phyloP scores from a whole-genome alignment of 768 basidiomycete genomes.

The Suillus ampliporus region DNA sequence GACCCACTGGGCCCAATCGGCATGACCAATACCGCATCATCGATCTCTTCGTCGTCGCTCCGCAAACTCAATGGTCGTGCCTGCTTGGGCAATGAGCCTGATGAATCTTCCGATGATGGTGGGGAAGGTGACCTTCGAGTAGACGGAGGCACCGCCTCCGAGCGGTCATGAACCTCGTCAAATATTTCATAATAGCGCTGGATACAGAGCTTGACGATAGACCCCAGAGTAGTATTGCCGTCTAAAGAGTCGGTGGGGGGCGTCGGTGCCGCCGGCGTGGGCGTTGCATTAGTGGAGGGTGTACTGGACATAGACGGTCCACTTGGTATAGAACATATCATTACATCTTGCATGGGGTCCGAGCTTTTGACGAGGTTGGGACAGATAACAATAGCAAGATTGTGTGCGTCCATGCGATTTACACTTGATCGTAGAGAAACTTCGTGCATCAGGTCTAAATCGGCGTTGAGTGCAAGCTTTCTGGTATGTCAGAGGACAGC shows the following conservation, averaged over 20 bases:
- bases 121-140: conserved; percentile 32
- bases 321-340: conserved; percentile 70
- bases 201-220: conserved; percentile 77
- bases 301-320: conserved; percentile 44
- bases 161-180: conserved; percentile 77
- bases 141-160: conserved; percentile 55
- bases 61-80: conserved; percentile 32
- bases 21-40: conserved; percentile 79
- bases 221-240: conserved; percentile 69
- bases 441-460: conserved; percentile 77
- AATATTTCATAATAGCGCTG: conserved; percentile 86
- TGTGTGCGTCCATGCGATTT: conserved; percentile 85
- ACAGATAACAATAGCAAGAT: conserved; percentile 78
- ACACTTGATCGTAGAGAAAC: conserved; percentile 67
- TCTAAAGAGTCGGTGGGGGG: conserved; percentile 41
- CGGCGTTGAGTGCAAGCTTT: background rate
- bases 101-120: conserved; percentile 27
- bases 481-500: background rate
- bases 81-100: conserved; percentile 28
- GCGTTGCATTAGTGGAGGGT: conserved; percentile 19
- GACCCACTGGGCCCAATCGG: conserved; percentile 56
- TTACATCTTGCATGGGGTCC: conserved; percentile 72
- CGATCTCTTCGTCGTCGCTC: conserved; percentile 71
- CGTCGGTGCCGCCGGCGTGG: conserved; percentile 14
- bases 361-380: conserved; percentile 80